Percentiles rank a stretch among this genome's conserved stretches.
phyloP scores from a whole-genome alignment of 805 yeast genomes.

The Teunomyces aglyptinius region DNA sequence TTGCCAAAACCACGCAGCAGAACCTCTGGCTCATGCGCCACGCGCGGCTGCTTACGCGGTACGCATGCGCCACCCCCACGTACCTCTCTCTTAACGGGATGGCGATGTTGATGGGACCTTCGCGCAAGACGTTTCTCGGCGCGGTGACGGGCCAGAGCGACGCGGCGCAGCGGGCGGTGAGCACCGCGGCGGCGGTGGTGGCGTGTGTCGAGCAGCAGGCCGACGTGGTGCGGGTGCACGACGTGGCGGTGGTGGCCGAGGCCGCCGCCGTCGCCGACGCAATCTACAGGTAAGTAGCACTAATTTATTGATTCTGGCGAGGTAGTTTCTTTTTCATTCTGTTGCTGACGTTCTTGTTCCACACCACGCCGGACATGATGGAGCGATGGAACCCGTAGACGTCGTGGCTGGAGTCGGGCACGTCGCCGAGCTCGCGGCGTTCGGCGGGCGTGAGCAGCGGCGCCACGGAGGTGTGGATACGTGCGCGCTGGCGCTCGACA shows the following conservation, averaged over 20 bases:
- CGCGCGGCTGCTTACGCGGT: conserved; percentile 47
- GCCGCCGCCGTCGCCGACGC: conserved; percentile 68
- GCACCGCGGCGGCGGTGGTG: conserved; percentile 73
- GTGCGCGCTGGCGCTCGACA: conserved; percentile 62
- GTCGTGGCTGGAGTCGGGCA: conserved; percentile 27
- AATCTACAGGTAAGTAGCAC: conserved; percentile 40
- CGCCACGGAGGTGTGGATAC: conserved; percentile 27
- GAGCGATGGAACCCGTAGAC: conserved; percentile 44
- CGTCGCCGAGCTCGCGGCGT: conserved; percentile 23
- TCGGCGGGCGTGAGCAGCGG: conserved; percentile 42
- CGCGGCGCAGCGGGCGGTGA: conserved; percentile 64
- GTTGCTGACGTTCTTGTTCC: conserved; percentile 60
- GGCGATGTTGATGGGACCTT: conserved; percentile 81
- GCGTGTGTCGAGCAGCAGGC: conserved; percentile 72
- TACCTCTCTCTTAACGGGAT: conserved; percentile 50
- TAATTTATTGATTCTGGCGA: conserved; percentile 4
- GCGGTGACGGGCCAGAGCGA: conserved; percentile 55
- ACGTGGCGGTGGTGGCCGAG: conserved; percentile 54
- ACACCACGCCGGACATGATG: conserved; percentile 55
- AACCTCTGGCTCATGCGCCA: conserved; percentile 64
- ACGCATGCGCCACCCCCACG: conserved; percentile 26
- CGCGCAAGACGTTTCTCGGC: conserved; percentile 86
- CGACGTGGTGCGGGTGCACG: conserved; percentile 88
- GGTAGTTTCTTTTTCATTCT: conserved; percentile 43
- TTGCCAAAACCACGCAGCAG: conserved; percentile 79